These are phyloP conservation scores for Calonectria pseudoreteaudii DNA, from an alignment of 2,329 filamentous ascomycete species.

Conservation along the genomic window DNA sequence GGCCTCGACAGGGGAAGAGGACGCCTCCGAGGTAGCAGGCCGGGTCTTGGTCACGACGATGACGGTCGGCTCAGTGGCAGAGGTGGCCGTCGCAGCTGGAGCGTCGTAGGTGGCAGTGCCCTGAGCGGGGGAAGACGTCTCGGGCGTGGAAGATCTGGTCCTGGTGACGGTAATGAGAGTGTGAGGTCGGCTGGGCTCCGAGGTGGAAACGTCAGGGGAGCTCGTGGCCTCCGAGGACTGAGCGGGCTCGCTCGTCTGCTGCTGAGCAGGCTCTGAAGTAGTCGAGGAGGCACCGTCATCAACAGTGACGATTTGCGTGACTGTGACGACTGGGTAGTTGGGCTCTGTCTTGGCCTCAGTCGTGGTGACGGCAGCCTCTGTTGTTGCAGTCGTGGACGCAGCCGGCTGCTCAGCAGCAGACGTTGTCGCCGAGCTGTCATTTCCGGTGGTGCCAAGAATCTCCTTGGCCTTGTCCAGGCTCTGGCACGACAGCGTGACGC, in stretches of 20 bases:
- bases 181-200: neutral
- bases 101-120: neutral
- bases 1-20: neutral
- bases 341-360: conserved; percentile 26
- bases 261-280: neutral
- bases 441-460: conserved; percentile 52
- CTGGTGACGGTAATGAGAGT: conserved; percentile 2
- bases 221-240: neutral
- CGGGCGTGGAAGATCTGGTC: conserved; percentile 15
- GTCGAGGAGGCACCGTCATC: conserved; percentile 34
- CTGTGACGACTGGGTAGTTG: conserved; percentile 41
- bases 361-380: conserved; percentile 27
- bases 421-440: conserved; percentile 12
- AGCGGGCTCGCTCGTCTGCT: conserved; percentile 10
- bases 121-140: conserved; percentile 6
- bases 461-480: conserved; percentile 53
- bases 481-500: conserved; percentile 63
- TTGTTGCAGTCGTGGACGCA: conserved; percentile 25
- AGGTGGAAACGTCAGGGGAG: neutral
- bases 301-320: conserved; percentile 47
- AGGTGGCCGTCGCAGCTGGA: neutral
- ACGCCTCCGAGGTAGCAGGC: neutral
- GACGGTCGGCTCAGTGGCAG: neutral
- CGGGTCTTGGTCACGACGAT: neutral
- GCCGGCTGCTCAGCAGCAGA: conserved; percentile 21